Conservation (phyloP, 352 stramenopile genomes). For the Globisporangium mamillatum region DNA sequence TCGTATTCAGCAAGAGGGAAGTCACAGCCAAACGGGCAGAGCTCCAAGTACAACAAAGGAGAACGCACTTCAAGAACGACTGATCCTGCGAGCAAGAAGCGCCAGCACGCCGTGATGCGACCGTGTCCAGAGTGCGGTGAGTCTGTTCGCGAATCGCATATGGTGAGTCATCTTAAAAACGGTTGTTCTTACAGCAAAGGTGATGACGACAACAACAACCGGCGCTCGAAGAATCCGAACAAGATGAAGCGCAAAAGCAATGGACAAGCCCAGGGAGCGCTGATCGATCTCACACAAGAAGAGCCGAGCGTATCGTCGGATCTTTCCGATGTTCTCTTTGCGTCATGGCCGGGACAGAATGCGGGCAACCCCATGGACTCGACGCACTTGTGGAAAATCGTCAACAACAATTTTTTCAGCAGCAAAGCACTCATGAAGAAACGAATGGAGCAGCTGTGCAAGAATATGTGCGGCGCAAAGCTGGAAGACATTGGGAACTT, state of each 20-base stretch:
- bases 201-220: conserved; percentile 13
- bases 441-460: conserved; percentile 66
- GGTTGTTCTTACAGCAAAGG: conserved; percentile 31
- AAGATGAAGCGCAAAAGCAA: conserved; percentile 39
- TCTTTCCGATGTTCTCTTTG: conserved; percentile 75
- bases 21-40: conserved; percentile 22
- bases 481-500: conserved; percentile 64
- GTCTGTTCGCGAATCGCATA: conserved; percentile 49
- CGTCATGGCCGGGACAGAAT: conserved; percentile 71
- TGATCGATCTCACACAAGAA: conserved; percentile 26
- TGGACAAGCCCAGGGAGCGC: neutral
- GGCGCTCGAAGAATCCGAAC: conserved; percentile 36
- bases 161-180: conserved; percentile 70
- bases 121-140: conserved; percentile 70
- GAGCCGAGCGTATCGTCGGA: conserved; percentile 31
- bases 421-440: conserved; percentile 63
- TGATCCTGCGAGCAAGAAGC: conserved; percentile 31
- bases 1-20: conserved; percentile 33
- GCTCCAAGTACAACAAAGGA: conserved; percentile 17
- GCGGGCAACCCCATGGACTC: conserved; percentile 70
- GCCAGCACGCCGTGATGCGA: conserved; percentile 34
- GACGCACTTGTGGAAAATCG: conserved; percentile 74
- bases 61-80: conserved; percentile 4
- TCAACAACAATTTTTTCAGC: conserved; percentile 70
- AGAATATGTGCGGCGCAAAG: conserved; percentile 63